Evolutionary conservation across 768 basidiomycete species (phyloP).

Genomic region (Sistotremastrum niveocremeum): DNA sequence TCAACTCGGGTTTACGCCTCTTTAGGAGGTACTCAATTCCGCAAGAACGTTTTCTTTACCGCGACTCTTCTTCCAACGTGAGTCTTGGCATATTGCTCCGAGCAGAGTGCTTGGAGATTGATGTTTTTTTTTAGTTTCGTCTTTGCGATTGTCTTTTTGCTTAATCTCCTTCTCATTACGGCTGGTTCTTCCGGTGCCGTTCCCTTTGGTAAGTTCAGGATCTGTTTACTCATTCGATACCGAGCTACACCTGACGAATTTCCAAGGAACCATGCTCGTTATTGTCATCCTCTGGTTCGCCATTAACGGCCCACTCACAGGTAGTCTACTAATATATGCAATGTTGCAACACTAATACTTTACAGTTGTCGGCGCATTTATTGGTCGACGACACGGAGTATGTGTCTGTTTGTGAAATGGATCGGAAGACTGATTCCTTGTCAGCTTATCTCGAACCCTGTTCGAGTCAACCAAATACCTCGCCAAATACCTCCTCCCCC

Average conservation of each 20-base stretch:
- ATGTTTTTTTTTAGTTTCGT: conserved; percentile 38
- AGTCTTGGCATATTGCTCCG: conserved; percentile 12
- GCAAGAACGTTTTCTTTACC: conserved; percentile 76
- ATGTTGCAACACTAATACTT: conserved; percentile 5
- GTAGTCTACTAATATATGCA: too few relatives aligned
- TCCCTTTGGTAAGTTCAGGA: conserved; percentile 56
- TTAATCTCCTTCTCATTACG: conserved; percentile 78
- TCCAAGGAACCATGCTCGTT: conserved; percentile 64
- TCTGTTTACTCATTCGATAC: not conserved
- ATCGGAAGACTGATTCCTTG: not conserved
- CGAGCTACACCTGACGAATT: not conserved
- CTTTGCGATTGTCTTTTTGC: conserved; percentile 75
- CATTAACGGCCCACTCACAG: conserved; percentile 79
- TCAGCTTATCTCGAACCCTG: conserved; percentile 66
- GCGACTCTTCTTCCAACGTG: conserved; percentile 83
- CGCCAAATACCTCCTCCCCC: conserved; percentile 88
- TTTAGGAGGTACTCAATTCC: conserved; percentile 62
- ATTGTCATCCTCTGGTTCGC: conserved; percentile 86
- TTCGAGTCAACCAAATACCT: conserved; percentile 85
- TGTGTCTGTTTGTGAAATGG: conserved; percentile 11
- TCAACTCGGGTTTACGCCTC: conserved; percentile 74
- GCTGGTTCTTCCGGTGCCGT: conserved; percentile 90
- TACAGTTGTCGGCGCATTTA: conserved; percentile 64
- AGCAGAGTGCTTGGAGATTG: not conserved
- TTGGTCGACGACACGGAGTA: conserved; percentile 80